These are phyloP conservation scores for Aspergillus pseudotamarii DNA, from an alignment of 2,329 filamentous ascomycete species.

Conservation along the genomic window DNA sequence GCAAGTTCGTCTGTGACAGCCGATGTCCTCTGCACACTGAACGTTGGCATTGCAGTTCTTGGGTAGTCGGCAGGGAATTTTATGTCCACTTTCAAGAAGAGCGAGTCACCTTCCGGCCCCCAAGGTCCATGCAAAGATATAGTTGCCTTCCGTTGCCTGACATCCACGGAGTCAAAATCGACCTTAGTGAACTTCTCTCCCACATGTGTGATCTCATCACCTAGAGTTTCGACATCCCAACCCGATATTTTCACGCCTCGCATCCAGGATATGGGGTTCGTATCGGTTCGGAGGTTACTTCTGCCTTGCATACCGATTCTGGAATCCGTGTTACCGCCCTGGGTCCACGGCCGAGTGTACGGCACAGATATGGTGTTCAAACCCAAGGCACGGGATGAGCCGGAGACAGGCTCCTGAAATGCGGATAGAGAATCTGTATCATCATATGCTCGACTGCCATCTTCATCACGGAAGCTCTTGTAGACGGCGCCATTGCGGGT, in stretches of 20 bases:
- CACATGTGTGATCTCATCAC: conserved; percentile 64
- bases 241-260: conserved; percentile 63
- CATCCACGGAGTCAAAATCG: conserved; percentile 61
- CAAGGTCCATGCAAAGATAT: conserved; percentile 64
- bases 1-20: conserved; percentile 56
- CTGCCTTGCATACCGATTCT: conserved; percentile 52
- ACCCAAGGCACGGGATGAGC: conserved; percentile 39
- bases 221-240: conserved; percentile 57
- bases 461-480: conserved; percentile 78
- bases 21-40: conserved; percentile 60
- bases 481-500: conserved; percentile 85
- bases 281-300: conserved; percentile 51
- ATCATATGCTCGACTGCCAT: conserved; percentile 60
- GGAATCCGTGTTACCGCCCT: conserved; percentile 52
- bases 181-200: conserved; percentile 64
- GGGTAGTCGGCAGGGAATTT: conserved; percentile 63
- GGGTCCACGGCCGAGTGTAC: conserved; percentile 53
- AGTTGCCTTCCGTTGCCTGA: conserved; percentile 55
- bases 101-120: conserved; percentile 54
- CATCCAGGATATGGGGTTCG: conserved; percentile 66
- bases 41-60: conserved; percentile 50
- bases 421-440: conserved; percentile 45
- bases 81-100: conserved; percentile 61
- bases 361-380: conserved; percentile 55
- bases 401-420: conserved; percentile 23